A percentile compares a stretch with the other conserved stretches of the same genome.
These are phyloP conservation scores for Fusarium subtropicale DNA, from an alignment of 2,329 filamentous ascomycete genomes.

Conservation along the genomic window DNA sequence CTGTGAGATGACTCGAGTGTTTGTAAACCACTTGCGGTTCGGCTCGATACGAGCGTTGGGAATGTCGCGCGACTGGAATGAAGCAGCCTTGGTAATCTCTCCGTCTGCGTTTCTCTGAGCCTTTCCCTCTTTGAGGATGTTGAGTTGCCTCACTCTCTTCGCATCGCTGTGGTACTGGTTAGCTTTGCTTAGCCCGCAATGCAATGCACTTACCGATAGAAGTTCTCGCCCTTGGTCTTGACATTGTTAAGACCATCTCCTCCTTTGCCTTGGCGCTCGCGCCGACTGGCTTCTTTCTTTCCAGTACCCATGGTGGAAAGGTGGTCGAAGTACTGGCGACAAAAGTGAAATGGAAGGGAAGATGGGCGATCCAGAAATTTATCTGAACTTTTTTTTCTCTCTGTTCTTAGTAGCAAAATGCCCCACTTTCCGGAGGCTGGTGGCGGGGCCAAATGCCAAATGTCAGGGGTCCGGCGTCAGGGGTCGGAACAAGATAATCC, in stretches of 20 bases:
- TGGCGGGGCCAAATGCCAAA: slow-evolving; percentile 31
- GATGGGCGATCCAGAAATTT: slow-evolving; percentile 44
- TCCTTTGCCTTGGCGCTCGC: slow-evolving; percentile 85
- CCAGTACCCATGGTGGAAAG: slow-evolving; percentile 77
- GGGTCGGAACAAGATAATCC: slow-evolving; percentile 43
- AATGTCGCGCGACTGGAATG: slow-evolving; percentile 83
- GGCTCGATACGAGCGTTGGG: slow-evolving; percentile 92
- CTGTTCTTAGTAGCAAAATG: slow-evolving; percentile 41
- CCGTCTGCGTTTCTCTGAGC: slow-evolving; percentile 84
- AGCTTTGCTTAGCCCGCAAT: slow-evolving; percentile 10
- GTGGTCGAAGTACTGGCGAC: slow-evolving; percentile 39
- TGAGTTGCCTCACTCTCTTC: slow-evolving; percentile 89
- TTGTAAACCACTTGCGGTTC: slow-evolving; percentile 97
- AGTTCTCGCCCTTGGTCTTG: slow-evolving; percentile 96
- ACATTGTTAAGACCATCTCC: slow-evolving; percentile 92
- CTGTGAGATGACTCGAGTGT: slow-evolving; percentile 89
- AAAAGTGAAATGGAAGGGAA: slow-evolving; percentile 26
- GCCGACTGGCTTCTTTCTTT: slow-evolving; percentile 90
- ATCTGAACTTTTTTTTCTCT: slow-evolving; percentile 48
- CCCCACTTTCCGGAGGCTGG: slow-evolving; percentile 47
- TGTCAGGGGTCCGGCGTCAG: slow-evolving; percentile 12
- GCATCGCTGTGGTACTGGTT: slow-evolving; percentile 61
- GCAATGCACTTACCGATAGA: slow-evolving; percentile 76
- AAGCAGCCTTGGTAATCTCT: slow-evolving; percentile 85
- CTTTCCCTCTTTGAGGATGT: slow-evolving; percentile 90